Evolutionary conservation across 805 yeast genomes (phyloP), one percentile per base, ranked within the genome.

Genomic region (Cyberlindnera maritima): DNA sequence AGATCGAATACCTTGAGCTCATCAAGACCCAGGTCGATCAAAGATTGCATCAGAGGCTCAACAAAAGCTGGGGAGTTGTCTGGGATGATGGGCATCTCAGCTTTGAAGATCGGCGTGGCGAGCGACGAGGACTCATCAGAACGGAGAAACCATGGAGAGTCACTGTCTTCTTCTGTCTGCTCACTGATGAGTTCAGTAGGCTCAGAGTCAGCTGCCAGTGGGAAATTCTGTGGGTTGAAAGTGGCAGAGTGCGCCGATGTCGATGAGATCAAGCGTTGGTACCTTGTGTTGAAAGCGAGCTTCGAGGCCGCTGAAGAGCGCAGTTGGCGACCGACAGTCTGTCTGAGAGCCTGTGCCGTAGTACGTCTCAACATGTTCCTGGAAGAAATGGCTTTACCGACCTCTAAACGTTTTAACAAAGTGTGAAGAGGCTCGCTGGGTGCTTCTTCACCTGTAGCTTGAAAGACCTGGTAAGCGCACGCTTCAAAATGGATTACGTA

Each of bases 1-100:
- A 85, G 66, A 58, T 91, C 96, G 54, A 88, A 79, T 1, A 90
- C 61, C 33, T 68, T 62, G 28, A 91, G 59, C 47, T 88, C 81
- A 4, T 68, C 66, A 33, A 91, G 66, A 10, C 96, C 96, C 29
- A 85, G 82, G 6, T 70, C 63, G 3, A 79, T 76, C 47, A 86
- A 60, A 44, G 75, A 70, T 6, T 69, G 57, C 11, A 81, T 58
- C 10, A 85, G 62, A 3, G 65, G 63, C 29, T 62, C 59, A 9
- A 90, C 56, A 1, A 78, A 61, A 0, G 54, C 58, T 0, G 96
- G 96, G 0, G 88, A 65, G 39, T 72, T 56, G 1, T 49, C 53
- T 0, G 97, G 96, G 4, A 85, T 53, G 3, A 60, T 70, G 0
- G 96, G 92, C 36, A 82, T 58, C 39, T 62, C 68, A 2, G 64